Evolutionary conservation across 2,329 filamentous ascomycete species (phyloP).

Genomic region (Colletotrichum cuscutae): DNA sequence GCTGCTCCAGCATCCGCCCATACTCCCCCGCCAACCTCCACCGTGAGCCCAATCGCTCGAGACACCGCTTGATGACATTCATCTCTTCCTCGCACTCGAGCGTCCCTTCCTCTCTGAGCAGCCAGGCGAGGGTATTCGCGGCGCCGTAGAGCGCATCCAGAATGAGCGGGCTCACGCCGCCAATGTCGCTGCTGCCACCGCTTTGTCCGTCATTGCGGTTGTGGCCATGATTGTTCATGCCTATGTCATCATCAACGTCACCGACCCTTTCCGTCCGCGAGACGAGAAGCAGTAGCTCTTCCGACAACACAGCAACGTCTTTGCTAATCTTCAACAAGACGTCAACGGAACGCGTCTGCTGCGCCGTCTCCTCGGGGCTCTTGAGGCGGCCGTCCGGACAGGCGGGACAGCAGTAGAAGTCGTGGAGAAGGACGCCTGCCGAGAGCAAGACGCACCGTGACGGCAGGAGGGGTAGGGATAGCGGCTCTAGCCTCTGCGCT

Average conservation of each 20-base stretch:
- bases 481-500: background rate
- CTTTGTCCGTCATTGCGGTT: background rate
- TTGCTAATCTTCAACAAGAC: constrained; percentile 44
- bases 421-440: constrained; percentile 43
- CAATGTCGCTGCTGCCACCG: constrained; percentile 34
- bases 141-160: constrained; percentile 51
- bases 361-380: constrained; percentile 39
- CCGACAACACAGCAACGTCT: constrained; percentile 42
- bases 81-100: constrained; percentile 40
- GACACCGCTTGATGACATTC: constrained; percentile 42
- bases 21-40: constrained; percentile 51
- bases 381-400: constrained; percentile 37
- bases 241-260: background rate
- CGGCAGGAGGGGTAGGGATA: constrained; percentile 25
- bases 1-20: constrained; percentile 46
- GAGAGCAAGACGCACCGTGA: constrained; percentile 38
- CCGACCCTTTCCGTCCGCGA: constrained; percentile 25
- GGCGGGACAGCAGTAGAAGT: constrained; percentile 48
- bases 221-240: constrained; percentile 23
- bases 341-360: constrained; percentile 46
- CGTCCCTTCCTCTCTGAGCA: constrained; percentile 49
- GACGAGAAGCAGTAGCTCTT: constrained; percentile 38
- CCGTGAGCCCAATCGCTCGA: constrained; percentile 42
- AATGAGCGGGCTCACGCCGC: constrained; percentile 46
- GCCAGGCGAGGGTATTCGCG: constrained; percentile 49